phyloP scores from a whole-genome alignment of 257 asterid genomes.

The Orobanche coerulescens region DNA sequence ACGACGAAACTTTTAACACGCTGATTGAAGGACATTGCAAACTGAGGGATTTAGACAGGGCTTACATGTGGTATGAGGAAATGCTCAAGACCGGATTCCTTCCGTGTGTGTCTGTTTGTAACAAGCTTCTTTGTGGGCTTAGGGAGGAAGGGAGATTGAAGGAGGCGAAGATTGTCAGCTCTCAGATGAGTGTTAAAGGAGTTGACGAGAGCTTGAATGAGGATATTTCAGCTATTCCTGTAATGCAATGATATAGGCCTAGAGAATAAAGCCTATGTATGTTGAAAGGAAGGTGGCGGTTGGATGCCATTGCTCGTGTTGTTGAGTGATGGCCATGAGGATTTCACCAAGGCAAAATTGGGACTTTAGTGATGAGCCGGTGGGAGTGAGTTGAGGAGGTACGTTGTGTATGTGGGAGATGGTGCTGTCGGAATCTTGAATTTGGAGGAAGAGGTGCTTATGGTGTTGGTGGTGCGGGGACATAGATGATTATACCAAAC shows the following conservation, averaged over 20 bases:
- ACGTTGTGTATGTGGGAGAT: too few species aligned
- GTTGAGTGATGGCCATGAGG: too few species aligned
- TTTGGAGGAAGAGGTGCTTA: too few species aligned
- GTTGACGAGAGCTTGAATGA: conserved; percentile 24
- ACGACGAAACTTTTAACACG: conserved; percentile 37
- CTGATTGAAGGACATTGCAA: conserved; percentile 61
- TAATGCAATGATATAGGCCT: conserved; percentile 20
- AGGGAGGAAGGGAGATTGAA: conserved; percentile 38
- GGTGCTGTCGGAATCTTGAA: too few species aligned
- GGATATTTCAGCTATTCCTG: conserved; percentile 29
- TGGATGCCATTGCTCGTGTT: too few species aligned
- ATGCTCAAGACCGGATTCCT: conserved; percentile 46
- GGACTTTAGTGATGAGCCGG: too few species aligned
- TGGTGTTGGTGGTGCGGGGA: too few species aligned
- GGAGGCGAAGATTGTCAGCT: conserved; percentile 45
- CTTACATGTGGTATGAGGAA: conserved; percentile 54
- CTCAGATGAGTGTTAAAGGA: conserved; percentile 65
- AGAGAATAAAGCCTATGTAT: too few species aligned
- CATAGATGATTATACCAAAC: too few species aligned
- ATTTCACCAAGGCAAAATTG: too few species aligned
- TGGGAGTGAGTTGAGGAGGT: too few species aligned
- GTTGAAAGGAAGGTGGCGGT: too few species aligned
- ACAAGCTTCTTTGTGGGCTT: conserved; percentile 49
- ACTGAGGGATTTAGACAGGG: conserved; percentile 45
- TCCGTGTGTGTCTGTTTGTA: conserved; percentile 37